Percentiles rank a stretch among this genome's conserved stretches.
Conservation (phyloP, 2,329 filamentous ascomycete genomes). For the Trichoderma afroharzianum region DNA sequence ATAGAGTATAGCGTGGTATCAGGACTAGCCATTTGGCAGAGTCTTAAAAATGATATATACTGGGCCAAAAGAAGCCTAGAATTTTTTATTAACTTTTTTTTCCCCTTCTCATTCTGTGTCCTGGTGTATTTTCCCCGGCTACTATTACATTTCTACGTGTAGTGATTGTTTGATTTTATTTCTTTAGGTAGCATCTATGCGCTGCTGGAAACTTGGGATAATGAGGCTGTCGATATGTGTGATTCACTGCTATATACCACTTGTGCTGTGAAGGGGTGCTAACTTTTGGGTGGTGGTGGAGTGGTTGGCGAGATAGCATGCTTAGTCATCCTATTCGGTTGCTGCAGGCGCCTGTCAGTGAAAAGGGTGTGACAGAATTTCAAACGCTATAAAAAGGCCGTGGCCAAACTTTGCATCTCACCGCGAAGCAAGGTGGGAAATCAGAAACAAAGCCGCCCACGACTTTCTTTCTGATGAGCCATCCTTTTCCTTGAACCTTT, state of each 20-base stretch:
- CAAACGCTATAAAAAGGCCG: conserved; percentile 4
- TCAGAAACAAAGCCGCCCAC: neutral
- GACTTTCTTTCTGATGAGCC: neutral
- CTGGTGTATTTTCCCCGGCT: neutral
- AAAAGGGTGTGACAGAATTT: conserved; percentile 4
- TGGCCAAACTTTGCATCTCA: neutral
- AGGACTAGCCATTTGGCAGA: neutral
- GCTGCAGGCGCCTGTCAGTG: neutral
- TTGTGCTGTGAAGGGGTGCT: neutral
- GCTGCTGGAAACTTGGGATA: neutral
- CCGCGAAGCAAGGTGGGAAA: neutral
- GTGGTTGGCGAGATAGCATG: neutral
- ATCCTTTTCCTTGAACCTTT: neutral
- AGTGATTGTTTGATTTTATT: neutral
- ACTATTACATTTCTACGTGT: accelerated
- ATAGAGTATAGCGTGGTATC: conserved; percentile 1
- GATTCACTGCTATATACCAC: neutral
- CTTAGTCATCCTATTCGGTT: neutral
- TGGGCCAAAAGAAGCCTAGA: neutral
- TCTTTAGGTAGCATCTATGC: neutral
- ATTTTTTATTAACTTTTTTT: neutral
- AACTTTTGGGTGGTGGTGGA: neutral
- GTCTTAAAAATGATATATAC: neutral
- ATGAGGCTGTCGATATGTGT: neutral
- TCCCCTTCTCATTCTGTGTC: neutral